Evolutionary conservation across 1,284 basidiomycete species (phyloP).

Genomic region (Naganishia cerealis): DNA sequence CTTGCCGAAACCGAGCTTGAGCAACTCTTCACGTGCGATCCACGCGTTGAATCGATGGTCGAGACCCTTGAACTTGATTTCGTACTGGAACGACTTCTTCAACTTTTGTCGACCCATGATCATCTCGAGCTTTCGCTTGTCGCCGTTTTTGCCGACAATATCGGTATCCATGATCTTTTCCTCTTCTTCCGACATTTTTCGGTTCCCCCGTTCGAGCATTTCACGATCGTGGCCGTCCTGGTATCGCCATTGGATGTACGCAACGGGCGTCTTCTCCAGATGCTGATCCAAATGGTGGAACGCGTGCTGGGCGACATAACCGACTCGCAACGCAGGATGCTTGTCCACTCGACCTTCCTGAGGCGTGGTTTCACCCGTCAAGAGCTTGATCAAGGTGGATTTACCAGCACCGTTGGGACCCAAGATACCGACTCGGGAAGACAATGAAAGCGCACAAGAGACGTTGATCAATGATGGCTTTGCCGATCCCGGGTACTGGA

Average conservation of each 20-base stretch:
- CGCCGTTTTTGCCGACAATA: constrained; percentile 88
- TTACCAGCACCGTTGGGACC: constrained; percentile 94
- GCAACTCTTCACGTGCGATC: constrained; percentile 84
- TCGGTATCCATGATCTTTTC: constrained; percentile 77
- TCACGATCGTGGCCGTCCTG: constrained; percentile 98
- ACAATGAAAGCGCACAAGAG: constrained; percentile 88
- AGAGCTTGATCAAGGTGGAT: constrained; percentile 93
- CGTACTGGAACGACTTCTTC: constrained; percentile 93
- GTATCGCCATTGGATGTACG: constrained; percentile 98
- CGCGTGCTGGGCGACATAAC: constrained; percentile 97
- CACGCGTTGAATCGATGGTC: constrained; percentile 90
- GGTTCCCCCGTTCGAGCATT: constrained; percentile 87
- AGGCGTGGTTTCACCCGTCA: constrained; percentile 93
- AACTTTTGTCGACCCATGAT: constrained; percentile 96
- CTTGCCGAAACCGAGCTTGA: constrained; percentile 87
- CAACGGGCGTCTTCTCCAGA: constrained; percentile 89
- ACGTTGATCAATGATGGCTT: constrained; percentile 83
- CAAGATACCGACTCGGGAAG: constrained; percentile 82
- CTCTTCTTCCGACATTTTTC: constrained; percentile 86
- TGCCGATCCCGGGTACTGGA: constrained; percentile 85
- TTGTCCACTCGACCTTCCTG: constrained; percentile 93
- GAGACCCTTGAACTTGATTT: constrained; percentile 93
- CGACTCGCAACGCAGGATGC: constrained; percentile 91
- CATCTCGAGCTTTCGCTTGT: constrained; percentile 85
- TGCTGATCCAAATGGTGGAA: constrained; percentile 94